These are phyloP conservation scores for Phytophthora sansomeana DNA, from an alignment of 352 stramenopile genomes.

Conservation along the genomic window DNA sequence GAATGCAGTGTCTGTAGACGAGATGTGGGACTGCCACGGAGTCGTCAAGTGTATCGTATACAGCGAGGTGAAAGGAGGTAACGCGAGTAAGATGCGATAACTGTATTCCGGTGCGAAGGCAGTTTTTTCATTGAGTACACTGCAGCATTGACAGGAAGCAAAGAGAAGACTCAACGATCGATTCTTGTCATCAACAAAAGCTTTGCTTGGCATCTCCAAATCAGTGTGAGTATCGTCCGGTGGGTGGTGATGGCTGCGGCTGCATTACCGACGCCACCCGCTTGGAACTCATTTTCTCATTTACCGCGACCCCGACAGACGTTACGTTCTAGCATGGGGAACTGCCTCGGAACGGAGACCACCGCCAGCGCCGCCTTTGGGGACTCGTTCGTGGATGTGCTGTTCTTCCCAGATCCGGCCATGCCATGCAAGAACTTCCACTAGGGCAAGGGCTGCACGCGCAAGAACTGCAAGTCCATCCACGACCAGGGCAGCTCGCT, in stretches of 20 bases:
- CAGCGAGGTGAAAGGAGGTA: neutral
- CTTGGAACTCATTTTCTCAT: constrained; percentile 24
- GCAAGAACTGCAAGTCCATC: constrained; percentile 73
- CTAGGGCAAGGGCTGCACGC: constrained; percentile 55
- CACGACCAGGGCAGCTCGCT: constrained; percentile 70
- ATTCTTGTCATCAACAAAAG: no score
- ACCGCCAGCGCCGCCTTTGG: constrained; percentile 15
- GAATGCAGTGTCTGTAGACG: no score
- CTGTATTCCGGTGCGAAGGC: neutral
- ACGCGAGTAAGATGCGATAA: neutral
- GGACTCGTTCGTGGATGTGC: constrained; percentile 75
- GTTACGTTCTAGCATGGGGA: constrained; percentile 51
- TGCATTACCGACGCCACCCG: constrained; percentile 1
- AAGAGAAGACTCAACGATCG: no score
- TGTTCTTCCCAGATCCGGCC: constrained; percentile 75
- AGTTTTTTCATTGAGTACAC: neutral
- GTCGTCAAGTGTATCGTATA: neutral
- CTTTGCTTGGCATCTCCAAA: neutral
- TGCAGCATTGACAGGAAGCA: no score
- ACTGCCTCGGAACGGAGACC: constrained; percentile 53
- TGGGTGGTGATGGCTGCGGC: constrained; percentile 19
- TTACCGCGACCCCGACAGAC: neutral
- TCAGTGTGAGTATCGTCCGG: constrained; percentile 4
- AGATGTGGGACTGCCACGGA: no score
- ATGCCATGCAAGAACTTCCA: constrained; percentile 72